Conservation (phyloP, 2,329 filamentous ascomycete species). For the Xylogone sp. region DNA sequence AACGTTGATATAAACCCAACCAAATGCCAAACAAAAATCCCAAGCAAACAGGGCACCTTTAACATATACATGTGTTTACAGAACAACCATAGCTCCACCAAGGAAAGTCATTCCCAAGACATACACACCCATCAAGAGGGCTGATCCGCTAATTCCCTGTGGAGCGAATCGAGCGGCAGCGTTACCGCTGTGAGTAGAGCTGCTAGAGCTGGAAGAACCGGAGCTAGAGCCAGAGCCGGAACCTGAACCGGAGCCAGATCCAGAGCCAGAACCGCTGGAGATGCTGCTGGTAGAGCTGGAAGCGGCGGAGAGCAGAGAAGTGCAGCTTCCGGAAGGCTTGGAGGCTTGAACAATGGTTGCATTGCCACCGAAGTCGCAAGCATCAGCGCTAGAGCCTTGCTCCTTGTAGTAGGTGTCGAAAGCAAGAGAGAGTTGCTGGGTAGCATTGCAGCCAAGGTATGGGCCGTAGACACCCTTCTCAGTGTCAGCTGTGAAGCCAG, state of each 20-base stretch:
- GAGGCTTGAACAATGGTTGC: conserved; percentile 50
- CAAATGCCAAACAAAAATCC: too few species aligned
- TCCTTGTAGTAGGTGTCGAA: conserved; percentile 58
- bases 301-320: conserved; percentile 28
- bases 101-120: conserved; percentile 40
- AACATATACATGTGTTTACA: conserved; percentile 30
- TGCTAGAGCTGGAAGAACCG: conserved; percentile 12
- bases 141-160: conserved; percentile 35
- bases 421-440: conserved; percentile 68
- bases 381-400: conserved; percentile 35
- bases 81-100: conserved; percentile 45
- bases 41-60: too few species aligned
- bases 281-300: conserved; percentile 47
- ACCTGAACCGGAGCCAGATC: conserved; percentile 19
- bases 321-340: conserved; percentile 54
- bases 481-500: conserved; percentile 42
- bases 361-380: conserved; percentile 69
- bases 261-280: conserved; percentile 19
- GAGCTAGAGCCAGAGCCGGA: conserved; percentile 18
- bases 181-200: conserved; percentile 16
- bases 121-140: conserved; percentile 41
- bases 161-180: conserved; percentile 18
- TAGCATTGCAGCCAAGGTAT: conserved; percentile 70
- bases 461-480: conserved; percentile 66
- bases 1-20: not conserved